Evolutionary conservation across 2,329 filamentous ascomycete species (phyloP).

Genomic region (Exophiala phaeomuriformis): DNA sequence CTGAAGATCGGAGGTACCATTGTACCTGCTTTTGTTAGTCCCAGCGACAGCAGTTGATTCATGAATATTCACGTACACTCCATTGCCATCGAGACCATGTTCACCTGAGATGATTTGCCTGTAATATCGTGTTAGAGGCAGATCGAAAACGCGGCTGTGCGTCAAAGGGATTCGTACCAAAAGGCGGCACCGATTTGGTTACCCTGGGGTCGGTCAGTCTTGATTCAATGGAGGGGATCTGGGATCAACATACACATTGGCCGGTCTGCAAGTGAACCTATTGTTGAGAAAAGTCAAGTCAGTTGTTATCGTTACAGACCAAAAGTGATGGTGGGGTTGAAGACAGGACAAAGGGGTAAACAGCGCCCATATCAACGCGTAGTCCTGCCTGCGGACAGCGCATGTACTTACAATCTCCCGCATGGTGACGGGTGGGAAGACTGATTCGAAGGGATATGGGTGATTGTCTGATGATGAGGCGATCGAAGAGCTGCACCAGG

Average conservation of each 20-base stretch:
- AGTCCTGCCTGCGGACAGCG: constrained; percentile 15
- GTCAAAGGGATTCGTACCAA: constrained; percentile 56
- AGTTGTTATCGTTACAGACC: constrained; percentile 40
- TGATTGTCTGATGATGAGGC: constrained; percentile 7
- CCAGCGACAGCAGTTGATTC: neutral
- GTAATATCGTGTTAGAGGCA: constrained; percentile 36
- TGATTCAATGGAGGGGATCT: constrained; percentile 30
- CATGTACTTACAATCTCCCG: constrained; percentile 61
- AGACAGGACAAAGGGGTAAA: constrained; percentile 32
- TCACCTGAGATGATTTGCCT: constrained; percentile 79
- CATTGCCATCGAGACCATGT: constrained; percentile 95
- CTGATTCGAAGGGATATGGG: constrained; percentile 2
- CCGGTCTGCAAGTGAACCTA: constrained; percentile 99
- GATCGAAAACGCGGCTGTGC: constrained; percentile 11
- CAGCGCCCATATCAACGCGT: constrained; percentile 33
- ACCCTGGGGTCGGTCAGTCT: constrained; percentile 54
- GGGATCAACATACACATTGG: constrained; percentile 73
- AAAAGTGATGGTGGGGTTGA: constrained; percentile 17
- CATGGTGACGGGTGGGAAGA: constrained; percentile 46
- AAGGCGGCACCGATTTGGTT: constrained; percentile 99
- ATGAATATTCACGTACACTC: constrained; percentile 61
- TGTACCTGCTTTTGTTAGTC: constrained; percentile 58
- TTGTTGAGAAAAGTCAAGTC: constrained; percentile 45
- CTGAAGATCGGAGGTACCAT: constrained; percentile 96
- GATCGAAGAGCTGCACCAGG: constrained; percentile 8